Evolutionary conservation across 1,139 yeast species (phyloP).

Genomic region (Nakaseomyces delphensis): DNA sequence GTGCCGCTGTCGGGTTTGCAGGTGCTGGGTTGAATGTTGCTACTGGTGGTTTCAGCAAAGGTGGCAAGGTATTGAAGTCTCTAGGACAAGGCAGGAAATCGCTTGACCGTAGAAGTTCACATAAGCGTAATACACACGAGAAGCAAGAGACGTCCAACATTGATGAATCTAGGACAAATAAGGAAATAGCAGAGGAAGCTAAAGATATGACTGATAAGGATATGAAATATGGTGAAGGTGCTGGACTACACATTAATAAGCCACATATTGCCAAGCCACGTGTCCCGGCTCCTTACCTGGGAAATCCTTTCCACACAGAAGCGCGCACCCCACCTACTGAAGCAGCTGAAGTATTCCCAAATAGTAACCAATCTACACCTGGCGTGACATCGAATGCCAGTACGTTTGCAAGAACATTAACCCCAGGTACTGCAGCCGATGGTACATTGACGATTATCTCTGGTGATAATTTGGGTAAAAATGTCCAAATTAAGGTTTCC

Average conservation of each 20-base stretch:
- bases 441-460: slow-evolving; percentile 48
- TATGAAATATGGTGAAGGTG: slow-evolving; percentile 2
- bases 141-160: background rate
- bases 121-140: background rate
- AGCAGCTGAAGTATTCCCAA: background rate
- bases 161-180: slow-evolving; percentile 5
- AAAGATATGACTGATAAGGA: slow-evolving; percentile 4
- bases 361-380: slow-evolving; percentile 4
- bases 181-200: slow-evolving; percentile 5
- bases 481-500: slow-evolving; percentile 44
- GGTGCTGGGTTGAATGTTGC: slow-evolving; percentile 28
- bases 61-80: slow-evolving; percentile 34
- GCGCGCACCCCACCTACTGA: background rate
- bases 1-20: slow-evolving; percentile 34
- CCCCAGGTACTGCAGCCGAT: slow-evolving; percentile 38
- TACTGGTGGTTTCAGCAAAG: slow-evolving; percentile 40
- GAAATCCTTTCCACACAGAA: background rate
- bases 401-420: slow-evolving; percentile 36
- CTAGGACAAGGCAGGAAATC: slow-evolving; percentile 19
- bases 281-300: background rate
- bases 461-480: slow-evolving; percentile 31
- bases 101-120: background rate
- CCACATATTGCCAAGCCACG: slow-evolving; percentile 1
- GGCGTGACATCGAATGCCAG: slow-evolving; percentile 16
- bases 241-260: background rate